Evolutionary conservation across 2,329 filamentous ascomycete genomes (phyloP).

Genomic region (Penicillium rolfsii): DNA sequence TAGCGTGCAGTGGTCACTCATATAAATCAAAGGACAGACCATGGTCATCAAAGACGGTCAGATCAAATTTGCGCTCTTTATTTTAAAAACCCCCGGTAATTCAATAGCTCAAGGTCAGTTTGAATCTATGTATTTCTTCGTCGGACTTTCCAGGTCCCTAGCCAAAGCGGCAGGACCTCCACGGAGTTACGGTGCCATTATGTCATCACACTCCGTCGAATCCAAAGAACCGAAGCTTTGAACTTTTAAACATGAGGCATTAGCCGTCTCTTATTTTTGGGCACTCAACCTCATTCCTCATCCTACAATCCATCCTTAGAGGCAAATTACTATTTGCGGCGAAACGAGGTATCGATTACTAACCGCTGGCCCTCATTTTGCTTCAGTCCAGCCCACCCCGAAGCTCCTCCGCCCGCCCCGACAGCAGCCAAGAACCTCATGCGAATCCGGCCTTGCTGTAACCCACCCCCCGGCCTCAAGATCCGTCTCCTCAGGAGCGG

Average conservation of each 20-base stretch:
- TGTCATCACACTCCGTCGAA: constrained; percentile 29
- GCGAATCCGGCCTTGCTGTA: constrained; percentile 34
- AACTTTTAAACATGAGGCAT: not conserved
- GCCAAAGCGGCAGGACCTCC: constrained; percentile 13
- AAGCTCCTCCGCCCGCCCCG: constrained; percentile 9
- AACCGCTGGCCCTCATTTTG: constrained; percentile 8
- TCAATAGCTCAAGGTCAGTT: not conserved
- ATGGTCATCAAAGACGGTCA: not conserved
- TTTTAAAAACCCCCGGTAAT: not conserved
- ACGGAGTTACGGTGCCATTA: constrained; percentile 29
- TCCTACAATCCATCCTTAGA: not conserved
- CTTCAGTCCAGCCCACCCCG: constrained; percentile 1
- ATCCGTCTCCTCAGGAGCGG: constrained; percentile 23
- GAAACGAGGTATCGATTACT: constrained; percentile 13
- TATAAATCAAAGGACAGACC: not conserved
- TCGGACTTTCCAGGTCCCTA: constrained; percentile 9
- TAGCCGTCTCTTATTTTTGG: not conserved
- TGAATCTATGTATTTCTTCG: constrained; percentile 5
- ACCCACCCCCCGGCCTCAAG: constrained; percentile 28
- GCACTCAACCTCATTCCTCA: not conserved
- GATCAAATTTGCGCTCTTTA: not conserved
- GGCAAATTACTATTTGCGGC: not conserved
- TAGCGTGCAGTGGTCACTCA: not conserved
- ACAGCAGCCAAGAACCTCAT: constrained; percentile 27
- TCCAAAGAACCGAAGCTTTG: not conserved